These are phyloP conservation scores for Hanseniaspora gamundiae DNA, from an alignment of 1,139 yeast species.

Conservation along the genomic window DNA sequence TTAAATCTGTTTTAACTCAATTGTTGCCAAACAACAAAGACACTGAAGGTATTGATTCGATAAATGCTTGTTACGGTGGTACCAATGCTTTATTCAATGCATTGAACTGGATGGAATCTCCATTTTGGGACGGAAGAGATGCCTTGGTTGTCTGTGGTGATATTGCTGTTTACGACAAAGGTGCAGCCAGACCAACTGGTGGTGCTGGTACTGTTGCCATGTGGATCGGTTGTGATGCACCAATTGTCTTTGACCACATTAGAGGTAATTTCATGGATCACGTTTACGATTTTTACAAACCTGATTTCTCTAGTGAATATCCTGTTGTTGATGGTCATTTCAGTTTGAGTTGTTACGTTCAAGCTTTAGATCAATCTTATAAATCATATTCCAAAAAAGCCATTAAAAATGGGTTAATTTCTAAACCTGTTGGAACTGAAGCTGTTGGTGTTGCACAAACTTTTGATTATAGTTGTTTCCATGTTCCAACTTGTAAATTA, in stretches of 20 bases:
- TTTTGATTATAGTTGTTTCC: slow-evolving; percentile 94
- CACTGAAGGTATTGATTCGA: slow-evolving; percentile 90
- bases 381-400: slow-evolving; percentile 72
- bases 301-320: slow-evolving; percentile 91
- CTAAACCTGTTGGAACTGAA: slow-evolving; percentile 32
- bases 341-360: slow-evolving; percentile 86
- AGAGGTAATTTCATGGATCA: slow-evolving; percentile 94
- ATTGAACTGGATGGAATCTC: slow-evolving; percentile 91
- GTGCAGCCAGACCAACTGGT: slow-evolving; percentile 99
- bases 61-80: slow-evolving; percentile 99
- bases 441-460: slow-evolving; percentile 55
- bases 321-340: slow-evolving; percentile 98
- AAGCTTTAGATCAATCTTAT: slow-evolving; percentile 85
- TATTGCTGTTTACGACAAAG: slow-evolving; percentile 93
- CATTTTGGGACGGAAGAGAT: slow-evolving; percentile 97
- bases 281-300: slow-evolving; percentile 96
- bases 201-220: slow-evolving; percentile 98
- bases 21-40: slow-evolving; percentile 81
- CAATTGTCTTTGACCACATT: slow-evolving; percentile 76
- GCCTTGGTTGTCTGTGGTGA: slow-evolving; percentile 97
- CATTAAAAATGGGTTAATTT: slow-evolving; percentile 38
- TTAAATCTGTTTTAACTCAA: slow-evolving; percentile 92
- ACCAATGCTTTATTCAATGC: slow-evolving; percentile 91
- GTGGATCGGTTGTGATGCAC: slow-evolving; percentile 96
- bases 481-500: slow-evolving; percentile 95